Conservation (phyloP, 768 basidiomycete species). For the Megacollybia marginata region DNA sequence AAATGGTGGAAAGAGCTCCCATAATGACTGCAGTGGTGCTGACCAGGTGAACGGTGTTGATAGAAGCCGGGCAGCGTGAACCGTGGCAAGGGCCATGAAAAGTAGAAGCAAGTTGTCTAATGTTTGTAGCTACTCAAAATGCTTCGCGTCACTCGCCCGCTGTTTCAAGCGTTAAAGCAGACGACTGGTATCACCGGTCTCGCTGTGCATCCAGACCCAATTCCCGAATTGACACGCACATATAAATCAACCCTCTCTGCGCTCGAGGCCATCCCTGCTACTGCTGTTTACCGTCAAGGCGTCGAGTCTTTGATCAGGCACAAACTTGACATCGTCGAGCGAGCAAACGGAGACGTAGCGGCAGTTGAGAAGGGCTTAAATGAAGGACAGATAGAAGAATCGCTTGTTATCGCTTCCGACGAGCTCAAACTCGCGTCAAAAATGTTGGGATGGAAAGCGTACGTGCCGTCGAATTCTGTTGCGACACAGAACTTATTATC, state of each 20-base stretch:
- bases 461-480: slow-evolving; percentile 25
- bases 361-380: slow-evolving; percentile 68
- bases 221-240: slow-evolving; percentile 67
- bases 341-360: slow-evolving; percentile 56
- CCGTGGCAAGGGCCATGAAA: slow-evolving; percentile 33
- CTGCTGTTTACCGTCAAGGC: slow-evolving; percentile 86
- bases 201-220: slow-evolving; percentile 74
- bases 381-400: slow-evolving; percentile 85
- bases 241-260: slow-evolving; percentile 72
- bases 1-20: slow-evolving; percentile 81
- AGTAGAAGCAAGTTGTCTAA: slow-evolving; percentile 5
- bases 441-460: slow-evolving; percentile 97
- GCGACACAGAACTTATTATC: too few species aligned
- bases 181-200: slow-evolving; percentile 88
- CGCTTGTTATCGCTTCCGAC: slow-evolving; percentile 73
- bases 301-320: slow-evolving; percentile 78
- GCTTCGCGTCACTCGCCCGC: slow-evolving; percentile 72
- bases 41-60: slow-evolving; percentile 20
- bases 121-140: slow-evolving; percentile 30
- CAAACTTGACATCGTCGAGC: slow-evolving; percentile 68
- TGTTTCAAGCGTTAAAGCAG: slow-evolving; percentile 60
- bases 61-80: slow-evolving; percentile 21
- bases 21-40: slow-evolving; percentile 33
- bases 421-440: slow-evolving; percentile 72
- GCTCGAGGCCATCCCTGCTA: slow-evolving; percentile 65